Evolutionary conservation across 23 red algal species (phyloP).

Genomic region (Gracilaria caudata): DNA sequence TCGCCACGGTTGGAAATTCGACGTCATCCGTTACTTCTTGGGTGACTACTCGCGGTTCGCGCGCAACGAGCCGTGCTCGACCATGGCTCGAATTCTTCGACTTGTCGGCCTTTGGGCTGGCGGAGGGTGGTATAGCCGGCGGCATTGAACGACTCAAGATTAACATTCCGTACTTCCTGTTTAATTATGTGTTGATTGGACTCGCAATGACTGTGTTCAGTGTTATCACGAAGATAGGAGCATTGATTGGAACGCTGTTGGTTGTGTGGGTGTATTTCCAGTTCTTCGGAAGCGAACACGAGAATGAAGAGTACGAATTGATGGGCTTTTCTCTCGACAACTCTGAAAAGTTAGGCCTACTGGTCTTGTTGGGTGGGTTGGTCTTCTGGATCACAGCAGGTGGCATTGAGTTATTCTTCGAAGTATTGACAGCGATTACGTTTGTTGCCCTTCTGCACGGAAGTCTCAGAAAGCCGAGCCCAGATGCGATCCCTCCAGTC

Average conservation of each 20-base stretch:
- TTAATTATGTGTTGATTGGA: slow-evolving; percentile 58
- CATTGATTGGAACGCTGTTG: slow-evolving; percentile 30
- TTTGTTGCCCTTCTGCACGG: slow-evolving; percentile 54
- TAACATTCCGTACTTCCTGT: slow-evolving; percentile 53
- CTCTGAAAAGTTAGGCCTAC: slow-evolving; percentile 56
- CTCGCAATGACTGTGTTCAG: slow-evolving; percentile 28
- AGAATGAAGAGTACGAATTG: slow-evolving; percentile 31
- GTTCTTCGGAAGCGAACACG: slow-evolving; percentile 53
- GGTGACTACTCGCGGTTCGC: slow-evolving; percentile 25
- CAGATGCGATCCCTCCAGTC: slow-evolving; percentile 33
- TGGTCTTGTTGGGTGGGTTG: slow-evolving; percentile 44
- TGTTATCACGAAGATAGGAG: slow-evolving; percentile 45
- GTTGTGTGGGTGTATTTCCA: slow-evolving; percentile 60
- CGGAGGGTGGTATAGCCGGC: slow-evolving; percentile 34
- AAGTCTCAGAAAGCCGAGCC: slow-evolving; percentile 38
- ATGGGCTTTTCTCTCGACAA: slow-evolving; percentile 45
- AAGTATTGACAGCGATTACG: slow-evolving; percentile 30
- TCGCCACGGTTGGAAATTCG: slow-evolving; percentile 13
- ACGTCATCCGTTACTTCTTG: slow-evolving; percentile 22
- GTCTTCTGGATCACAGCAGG: slow-evolving; percentile 65
- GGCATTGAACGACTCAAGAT: slow-evolving; percentile 41
- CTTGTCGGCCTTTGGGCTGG: slow-evolving; percentile 45
- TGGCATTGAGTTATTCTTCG: slow-evolving; percentile 57
- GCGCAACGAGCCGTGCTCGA: slow-evolving; percentile 42
- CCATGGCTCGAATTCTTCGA: slow-evolving; percentile 73